Evolutionary conservation across 192 early-diverging fungal genomes (phyloP).

Genomic region (Coemansia sp.): DNA sequence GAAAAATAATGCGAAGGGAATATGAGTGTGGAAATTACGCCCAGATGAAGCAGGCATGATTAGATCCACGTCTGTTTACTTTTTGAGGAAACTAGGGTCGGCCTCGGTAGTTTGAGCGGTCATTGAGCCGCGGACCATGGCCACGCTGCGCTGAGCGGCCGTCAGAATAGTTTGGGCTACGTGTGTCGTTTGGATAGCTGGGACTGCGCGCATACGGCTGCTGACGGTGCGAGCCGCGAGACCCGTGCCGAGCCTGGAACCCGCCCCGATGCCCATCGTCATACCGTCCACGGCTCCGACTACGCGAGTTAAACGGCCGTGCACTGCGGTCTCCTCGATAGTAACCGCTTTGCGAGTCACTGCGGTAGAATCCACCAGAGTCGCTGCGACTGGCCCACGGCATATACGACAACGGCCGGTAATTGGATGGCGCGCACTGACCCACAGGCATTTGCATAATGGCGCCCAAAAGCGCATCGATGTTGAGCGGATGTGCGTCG

Average conservation of each 20-base stretch:
- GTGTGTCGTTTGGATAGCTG: background rate
- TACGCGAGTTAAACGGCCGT: conserved; percentile 13
- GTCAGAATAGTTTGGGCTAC: background rate
- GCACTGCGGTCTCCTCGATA: conserved; percentile 9
- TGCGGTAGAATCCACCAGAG: conserved; percentile 5
- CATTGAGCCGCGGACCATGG: conserved; percentile 9
- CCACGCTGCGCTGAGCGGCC: conserved; percentile 2
- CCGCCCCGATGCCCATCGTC: conserved; percentile 18
- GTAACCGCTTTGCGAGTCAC: background rate
- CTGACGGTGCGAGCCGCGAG: conserved; percentile 31
- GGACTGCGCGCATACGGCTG: conserved; percentile 37
- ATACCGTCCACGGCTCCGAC: conserved; percentile 31
- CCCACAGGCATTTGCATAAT: conserved; percentile 16
- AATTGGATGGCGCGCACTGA: conserved; percentile 18
- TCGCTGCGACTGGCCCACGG: conserved; percentile 16
- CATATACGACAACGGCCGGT: conserved; percentile 48
- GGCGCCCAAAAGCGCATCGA: conserved; percentile 24
- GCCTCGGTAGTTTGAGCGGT: conserved; percentile 2
- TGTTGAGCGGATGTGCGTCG: conserved; percentile 19
- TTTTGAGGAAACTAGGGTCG: background rate
- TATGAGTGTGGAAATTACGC: too few relatives aligned
- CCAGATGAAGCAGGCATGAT: background rate
- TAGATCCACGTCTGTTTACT: conserved; percentile 4
- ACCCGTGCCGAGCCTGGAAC: conserved; percentile 7
- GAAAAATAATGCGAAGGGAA: background rate